Evolutionary conservation across 2,329 filamentous ascomycete species (phyloP).

Genomic region (Neonectria neomacrospora): DNA sequence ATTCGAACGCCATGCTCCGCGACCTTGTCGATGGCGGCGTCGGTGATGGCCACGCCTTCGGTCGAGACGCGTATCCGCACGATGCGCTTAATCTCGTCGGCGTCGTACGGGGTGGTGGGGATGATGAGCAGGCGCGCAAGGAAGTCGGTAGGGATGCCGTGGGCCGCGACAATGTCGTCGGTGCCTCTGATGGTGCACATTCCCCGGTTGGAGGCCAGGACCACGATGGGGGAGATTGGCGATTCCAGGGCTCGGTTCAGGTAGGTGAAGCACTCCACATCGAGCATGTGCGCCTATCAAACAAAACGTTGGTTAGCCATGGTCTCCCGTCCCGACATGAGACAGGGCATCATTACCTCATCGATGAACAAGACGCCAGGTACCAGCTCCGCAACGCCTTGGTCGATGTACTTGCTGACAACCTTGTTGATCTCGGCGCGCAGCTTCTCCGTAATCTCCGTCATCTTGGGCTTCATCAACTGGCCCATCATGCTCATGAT

Average conservation of each 20-base stretch:
- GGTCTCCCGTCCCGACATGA: conserved; percentile 34
- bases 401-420: conserved; percentile 98
- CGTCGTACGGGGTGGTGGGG: conserved; percentile 89
- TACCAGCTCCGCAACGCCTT: conserved; percentile 97
- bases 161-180: conserved; percentile 82
- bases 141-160: conserved; percentile 94
- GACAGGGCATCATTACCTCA: conserved; percentile 70
- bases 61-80: conserved; percentile 85
- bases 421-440: conserved; percentile 98
- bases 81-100: conserved; percentile 92
- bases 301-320: conserved; percentile 36
- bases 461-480: conserved; percentile 99
- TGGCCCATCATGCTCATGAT: conserved; percentile 99
- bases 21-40: conserved; percentile 87
- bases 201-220: conserved; percentile 96
- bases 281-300: conserved; percentile 94
- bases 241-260: conserved; percentile 98
- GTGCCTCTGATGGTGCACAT: conserved; percentile 93
- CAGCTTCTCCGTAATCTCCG: conserved; percentile 98
- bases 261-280: conserved; percentile 99
- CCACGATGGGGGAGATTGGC: conserved; percentile 93
- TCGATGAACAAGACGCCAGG: conserved; percentile 98
- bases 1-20: conserved; percentile 88
- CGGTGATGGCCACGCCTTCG: conserved; percentile 81
- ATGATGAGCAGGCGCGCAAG: conserved; percentile 94